A percentile compares a stretch with the other conserved stretches of the same genome.
Evolutionary conservation across 2,329 filamentous ascomycete species (phyloP).

Genomic region (Thielaviopsis musarum): DNA sequence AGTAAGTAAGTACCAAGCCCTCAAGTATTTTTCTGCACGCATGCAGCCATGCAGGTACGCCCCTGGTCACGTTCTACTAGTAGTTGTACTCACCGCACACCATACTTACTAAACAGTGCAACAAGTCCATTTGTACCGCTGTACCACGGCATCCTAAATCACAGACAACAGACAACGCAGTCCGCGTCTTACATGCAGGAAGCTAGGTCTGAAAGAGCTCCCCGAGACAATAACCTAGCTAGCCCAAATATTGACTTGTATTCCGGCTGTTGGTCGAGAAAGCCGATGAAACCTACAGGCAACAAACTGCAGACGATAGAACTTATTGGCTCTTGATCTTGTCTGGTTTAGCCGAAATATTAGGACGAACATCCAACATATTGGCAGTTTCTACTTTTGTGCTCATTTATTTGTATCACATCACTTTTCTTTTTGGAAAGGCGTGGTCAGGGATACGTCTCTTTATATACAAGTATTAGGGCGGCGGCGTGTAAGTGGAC

Average conservation of each 20-base stretch:
- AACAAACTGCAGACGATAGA: neutral
- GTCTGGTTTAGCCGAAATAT: neutral
- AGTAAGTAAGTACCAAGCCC: too few species aligned
- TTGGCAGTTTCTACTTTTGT: neutral
- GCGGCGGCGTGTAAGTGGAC: neutral
- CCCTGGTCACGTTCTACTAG: neutral
- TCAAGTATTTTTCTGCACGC: neutral
- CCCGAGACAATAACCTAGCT: too few species aligned
- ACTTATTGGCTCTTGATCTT: neutral
- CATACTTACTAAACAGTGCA: too few species aligned
- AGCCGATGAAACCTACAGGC: neutral
- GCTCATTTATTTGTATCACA: neutral
- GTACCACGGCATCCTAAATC: too few species aligned
- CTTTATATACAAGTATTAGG: too few species aligned
- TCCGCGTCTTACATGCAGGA: neutral
- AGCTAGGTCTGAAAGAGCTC: neutral
- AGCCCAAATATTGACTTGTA: neutral
- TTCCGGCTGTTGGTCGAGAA: neutral
- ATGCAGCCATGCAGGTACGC: neutral
- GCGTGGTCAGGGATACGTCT: neutral
- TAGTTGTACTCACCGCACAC: neutral
- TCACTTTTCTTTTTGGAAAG: too few species aligned
- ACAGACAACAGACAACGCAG: neutral
- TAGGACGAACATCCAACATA: neutral
- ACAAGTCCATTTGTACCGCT: neutral